A percentile compares a stretch with the other conserved stretches of the same genome.
Evolutionary conservation across 176 grass and related monocot species (phyloP).

Genomic region (Oryza punctata): DNA sequence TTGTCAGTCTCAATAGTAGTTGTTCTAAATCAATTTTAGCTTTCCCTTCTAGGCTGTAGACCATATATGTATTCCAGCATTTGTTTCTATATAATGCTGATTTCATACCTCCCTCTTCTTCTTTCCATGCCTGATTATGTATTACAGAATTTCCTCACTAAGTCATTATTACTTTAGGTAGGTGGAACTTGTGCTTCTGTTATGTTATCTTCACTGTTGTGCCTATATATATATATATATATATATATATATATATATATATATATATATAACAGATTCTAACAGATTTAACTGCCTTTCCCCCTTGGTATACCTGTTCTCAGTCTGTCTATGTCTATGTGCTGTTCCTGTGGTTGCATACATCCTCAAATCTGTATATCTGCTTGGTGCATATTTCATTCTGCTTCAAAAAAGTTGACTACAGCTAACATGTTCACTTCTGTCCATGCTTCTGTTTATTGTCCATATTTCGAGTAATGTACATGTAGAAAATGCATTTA

Average conservation of each 20-base stretch:
- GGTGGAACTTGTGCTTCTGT: background rate
- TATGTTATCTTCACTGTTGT: background rate
- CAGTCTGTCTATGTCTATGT: slow-evolving; percentile 8
- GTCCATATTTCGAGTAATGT: background rate
- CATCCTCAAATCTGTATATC: background rate
- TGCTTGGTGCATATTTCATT: background rate
- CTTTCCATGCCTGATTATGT: slow-evolving; percentile 5
- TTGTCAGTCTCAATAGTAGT: background rate
- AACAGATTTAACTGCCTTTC: background rate
- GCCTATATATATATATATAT: background rate
- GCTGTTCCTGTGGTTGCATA: background rate
- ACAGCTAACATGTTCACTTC: background rate
- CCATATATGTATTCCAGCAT: background rate
- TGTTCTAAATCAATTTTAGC: background rate
- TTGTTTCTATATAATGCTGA: background rate
- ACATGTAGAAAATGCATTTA: background rate
- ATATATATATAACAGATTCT: background rate
- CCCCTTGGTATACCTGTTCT: background rate
- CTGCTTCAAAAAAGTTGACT: background rate
- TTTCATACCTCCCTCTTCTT: background rate
- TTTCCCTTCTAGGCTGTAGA: background rate
- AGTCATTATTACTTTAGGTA: background rate
- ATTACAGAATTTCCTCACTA: background rate
- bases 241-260: too few species aligned
- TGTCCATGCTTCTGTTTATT: background rate